Conservation (phyloP, 2,329 filamentous ascomycete species). For the Epicoccum sorghinum region DNA sequence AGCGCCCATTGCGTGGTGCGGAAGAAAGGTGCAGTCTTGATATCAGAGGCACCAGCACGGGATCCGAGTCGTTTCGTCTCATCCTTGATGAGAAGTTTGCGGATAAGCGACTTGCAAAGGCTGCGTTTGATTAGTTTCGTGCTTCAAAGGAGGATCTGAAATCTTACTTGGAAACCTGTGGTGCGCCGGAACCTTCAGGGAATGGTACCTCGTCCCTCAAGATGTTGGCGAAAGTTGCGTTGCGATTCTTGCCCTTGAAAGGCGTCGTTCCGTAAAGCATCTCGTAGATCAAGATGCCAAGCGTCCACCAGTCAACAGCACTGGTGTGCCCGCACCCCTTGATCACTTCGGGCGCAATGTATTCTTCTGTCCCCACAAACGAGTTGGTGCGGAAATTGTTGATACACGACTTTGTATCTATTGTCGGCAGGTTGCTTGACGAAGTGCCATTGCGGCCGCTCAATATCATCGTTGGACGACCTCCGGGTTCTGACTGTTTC, state of each 20-base stretch:
- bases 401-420: slow-evolving; percentile 98
- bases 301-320: slow-evolving; percentile 98
- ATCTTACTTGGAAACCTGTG: slow-evolving; percentile 88
- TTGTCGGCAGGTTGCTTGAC: slow-evolving; percentile 86
- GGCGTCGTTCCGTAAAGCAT: slow-evolving; percentile 99
- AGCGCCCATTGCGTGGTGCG: slow-evolving; percentile 94
- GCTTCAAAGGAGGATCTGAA: slow-evolving; percentile 22
- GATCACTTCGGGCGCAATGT: slow-evolving; percentile 98
- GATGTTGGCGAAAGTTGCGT: slow-evolving; percentile 97
- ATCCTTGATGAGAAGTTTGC: slow-evolving; percentile 97
- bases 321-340: slow-evolving; percentile 98
- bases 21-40: slow-evolving; percentile 97
- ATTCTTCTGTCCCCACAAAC: slow-evolving; percentile 98
- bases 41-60: slow-evolving; percentile 92
- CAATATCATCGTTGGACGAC: slow-evolving; percentile 97
- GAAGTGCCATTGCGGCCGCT: slow-evolving; percentile 78
- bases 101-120: slow-evolving; percentile 93
- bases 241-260: slow-evolving; percentile 99
- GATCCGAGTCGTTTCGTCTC: slow-evolving; percentile 92
- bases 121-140: slow-evolving; percentile 57
- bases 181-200: slow-evolving; percentile 82
- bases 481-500: slow-evolving; percentile 94
- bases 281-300: slow-evolving; percentile 96
- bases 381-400: slow-evolving; percentile 98
- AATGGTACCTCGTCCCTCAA: slow-evolving; percentile 94